Evolutionary conservation across 306 rosid genomes (phyloP), one percentile per base, ranked within the genome.

Genomic region (Arachis stenosperma): DNA sequence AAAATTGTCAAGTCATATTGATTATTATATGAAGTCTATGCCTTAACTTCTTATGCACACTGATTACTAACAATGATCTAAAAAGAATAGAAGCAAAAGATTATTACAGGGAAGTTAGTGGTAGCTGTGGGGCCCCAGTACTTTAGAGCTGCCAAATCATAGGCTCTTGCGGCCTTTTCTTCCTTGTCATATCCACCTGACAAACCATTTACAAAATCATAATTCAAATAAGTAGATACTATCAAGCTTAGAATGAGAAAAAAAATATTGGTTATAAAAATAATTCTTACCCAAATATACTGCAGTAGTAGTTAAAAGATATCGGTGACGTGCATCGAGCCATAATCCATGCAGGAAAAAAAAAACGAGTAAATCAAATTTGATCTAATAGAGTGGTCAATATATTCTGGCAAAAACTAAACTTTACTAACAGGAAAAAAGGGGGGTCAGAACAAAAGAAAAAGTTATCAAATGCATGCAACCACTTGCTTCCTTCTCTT

Each of bases 151-250:
- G 98, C 98, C 79, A 93, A 86, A 81, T 93, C 97, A 81, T 93
- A 91, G 52, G 98, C 88, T 70, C 90, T 86, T 3, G 96, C 97
- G 7, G 97, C 97, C 83, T 89, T 93, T 10, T 93, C 98, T 80
- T 93, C 98, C 75, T 89, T 89, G 77, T 93, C 98, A 82, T 91
- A 91, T 33, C 98, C 97, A 79, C 98, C 98, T 91, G 82, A 69
- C 57, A 52, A 42, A 42, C 41, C 61, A 69, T 7, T 17, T 51
- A 67, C 6, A 40, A 22, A 55, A 15, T 6, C 40, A 73, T 55
- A n/a, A 58, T 13, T 7, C 10, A 33, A 67, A 69, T 57, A 53
- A 14, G 1, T 22, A 22, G 27, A 22, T 22, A 22, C 27, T 48
- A 30, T 33, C 3, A 71, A 69, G 53, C 12, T 39, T 41, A 47